Evolutionary conservation across 495 filamentous ascomycete species (phyloP).

Genomic region (Xylaria sp.): DNA sequence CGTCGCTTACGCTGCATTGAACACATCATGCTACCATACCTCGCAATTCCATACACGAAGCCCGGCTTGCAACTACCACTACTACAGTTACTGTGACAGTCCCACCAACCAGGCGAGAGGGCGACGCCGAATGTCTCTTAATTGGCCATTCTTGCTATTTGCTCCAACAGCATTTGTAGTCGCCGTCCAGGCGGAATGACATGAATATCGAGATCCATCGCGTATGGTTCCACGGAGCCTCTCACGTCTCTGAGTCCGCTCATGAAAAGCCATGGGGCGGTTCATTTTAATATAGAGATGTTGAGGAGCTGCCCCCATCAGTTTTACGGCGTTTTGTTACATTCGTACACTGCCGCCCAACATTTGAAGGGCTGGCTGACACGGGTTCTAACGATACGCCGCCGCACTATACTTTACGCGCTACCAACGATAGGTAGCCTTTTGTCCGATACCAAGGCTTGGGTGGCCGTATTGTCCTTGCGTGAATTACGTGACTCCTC

Average conservation of each 20-base stretch:
- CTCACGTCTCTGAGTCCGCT: neutral
- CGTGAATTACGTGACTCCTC: neutral
- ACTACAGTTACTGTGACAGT: neutral
- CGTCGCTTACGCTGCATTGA: constrained; percentile 26
- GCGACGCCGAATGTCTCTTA: neutral
- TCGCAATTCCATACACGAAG: neutral
- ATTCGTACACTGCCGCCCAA: neutral
- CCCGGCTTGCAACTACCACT: neutral
- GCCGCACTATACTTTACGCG: neutral
- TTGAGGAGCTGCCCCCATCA: neutral
- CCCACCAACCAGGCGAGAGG: neutral
- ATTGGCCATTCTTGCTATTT: neutral
- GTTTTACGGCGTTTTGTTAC: neutral
- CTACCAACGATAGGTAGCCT: neutral
- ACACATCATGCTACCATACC: constrained; percentile 24
- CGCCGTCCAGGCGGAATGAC: neutral
- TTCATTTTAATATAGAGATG: neutral
- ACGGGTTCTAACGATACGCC: neutral
- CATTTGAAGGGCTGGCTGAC: neutral
- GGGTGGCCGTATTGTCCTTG: neutral
- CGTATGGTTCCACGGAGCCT: neutral
- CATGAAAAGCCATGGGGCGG: neutral
- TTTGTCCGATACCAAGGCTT: neutral
- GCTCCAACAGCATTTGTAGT: neutral
- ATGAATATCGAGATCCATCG: neutral